phyloP scores from a whole-genome alignment of 192 early-diverging fungal genomes.

The Coemansia nantahalensis region DNA sequence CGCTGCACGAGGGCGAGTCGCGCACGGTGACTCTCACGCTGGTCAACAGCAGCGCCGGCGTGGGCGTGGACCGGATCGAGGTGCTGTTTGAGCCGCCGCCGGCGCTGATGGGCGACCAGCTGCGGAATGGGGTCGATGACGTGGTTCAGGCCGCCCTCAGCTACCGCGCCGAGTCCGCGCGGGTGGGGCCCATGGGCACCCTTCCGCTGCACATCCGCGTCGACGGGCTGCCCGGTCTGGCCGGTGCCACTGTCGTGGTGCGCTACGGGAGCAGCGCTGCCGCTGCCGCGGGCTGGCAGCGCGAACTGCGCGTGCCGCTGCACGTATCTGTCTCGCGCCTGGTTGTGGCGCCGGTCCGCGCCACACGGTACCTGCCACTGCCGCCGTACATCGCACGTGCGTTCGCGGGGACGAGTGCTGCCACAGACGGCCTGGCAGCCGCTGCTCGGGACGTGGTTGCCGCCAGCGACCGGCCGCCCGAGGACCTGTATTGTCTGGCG shows the following conservation, averaged over 20 bases:
- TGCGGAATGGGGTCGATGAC: constrained; percentile 11
- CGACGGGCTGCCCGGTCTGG: constrained; percentile 21
- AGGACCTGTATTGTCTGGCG: constrained; percentile 31
- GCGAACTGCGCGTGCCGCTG: constrained; percentile 37
- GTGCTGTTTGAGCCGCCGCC: constrained; percentile 35
- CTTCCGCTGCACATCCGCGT: constrained; percentile 21
- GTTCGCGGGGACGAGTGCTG: too few relatives aligned
- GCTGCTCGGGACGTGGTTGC: constrained; percentile 10
- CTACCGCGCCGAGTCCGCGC: constrained; percentile 5
- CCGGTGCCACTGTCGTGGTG: constrained; percentile 26
- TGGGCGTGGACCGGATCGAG: constrained; percentile 12
- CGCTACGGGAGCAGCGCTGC: constrained; percentile 16
- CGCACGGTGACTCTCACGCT: constrained; percentile 18
- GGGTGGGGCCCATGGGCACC: background rate
- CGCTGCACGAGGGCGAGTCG: constrained; percentile 43
- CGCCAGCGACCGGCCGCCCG: background rate
- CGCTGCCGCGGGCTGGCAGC: constrained; percentile 15
- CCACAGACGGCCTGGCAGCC: too few relatives aligned
- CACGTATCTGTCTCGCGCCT: constrained; percentile 30
- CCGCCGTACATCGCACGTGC: constrained; percentile 31
- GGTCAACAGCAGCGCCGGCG: constrained; percentile 22
- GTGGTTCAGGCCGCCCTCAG: constrained; percentile 27
- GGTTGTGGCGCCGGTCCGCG: constrained; percentile 8
- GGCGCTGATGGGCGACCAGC: constrained; percentile 4
- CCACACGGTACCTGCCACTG: constrained; percentile 17